These are phyloP conservation scores for Coemansia sp. DNA, from an alignment of 192 early-diverging fungal species.

Conservation along the genomic window DNA sequence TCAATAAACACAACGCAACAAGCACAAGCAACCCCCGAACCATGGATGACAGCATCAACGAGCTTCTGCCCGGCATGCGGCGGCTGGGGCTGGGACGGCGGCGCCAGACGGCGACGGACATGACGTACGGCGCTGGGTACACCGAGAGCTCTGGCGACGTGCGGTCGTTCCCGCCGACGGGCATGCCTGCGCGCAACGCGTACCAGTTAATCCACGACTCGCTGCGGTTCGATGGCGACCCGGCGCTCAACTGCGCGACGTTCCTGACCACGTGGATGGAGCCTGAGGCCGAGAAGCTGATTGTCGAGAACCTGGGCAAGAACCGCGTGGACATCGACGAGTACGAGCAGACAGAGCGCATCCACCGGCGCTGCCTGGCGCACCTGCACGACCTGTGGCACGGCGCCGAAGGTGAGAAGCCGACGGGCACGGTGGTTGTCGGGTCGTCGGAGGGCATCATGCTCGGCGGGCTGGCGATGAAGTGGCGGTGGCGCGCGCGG, in stretches of 20 bases:
- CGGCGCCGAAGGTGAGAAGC: constrained; percentile 42
- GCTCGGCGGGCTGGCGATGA: constrained; percentile 75
- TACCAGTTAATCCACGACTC: constrained; percentile 78
- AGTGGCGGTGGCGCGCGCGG: constrained; percentile 69
- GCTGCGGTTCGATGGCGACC: constrained; percentile 75
- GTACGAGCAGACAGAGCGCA: constrained; percentile 65
- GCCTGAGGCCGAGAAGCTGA: constrained; percentile 75
- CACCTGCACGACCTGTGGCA: constrained; percentile 74
- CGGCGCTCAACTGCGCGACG: constrained; percentile 72
- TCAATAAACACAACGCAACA: neutral
- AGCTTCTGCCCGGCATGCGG: constrained; percentile 42
- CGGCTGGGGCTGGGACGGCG: constrained; percentile 30
- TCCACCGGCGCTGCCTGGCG: constrained; percentile 67
- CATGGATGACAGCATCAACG: constrained; percentile 37
- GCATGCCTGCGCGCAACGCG: constrained; percentile 57
- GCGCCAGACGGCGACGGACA: constrained; percentile 19
- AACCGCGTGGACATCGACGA: constrained; percentile 74
- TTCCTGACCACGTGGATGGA: constrained; percentile 86
- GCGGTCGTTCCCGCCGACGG: constrained; percentile 25
- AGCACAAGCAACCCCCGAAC: neutral
- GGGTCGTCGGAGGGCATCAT: constrained; percentile 82
- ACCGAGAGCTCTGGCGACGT: constrained; percentile 29
- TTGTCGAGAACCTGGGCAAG: constrained; percentile 72
- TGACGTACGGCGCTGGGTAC: constrained; percentile 43
- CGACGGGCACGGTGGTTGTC: constrained; percentile 69